Base-by-base conservation (phyloP, 179 eudicot species). In the Gypsophila paniculata region DNA sequence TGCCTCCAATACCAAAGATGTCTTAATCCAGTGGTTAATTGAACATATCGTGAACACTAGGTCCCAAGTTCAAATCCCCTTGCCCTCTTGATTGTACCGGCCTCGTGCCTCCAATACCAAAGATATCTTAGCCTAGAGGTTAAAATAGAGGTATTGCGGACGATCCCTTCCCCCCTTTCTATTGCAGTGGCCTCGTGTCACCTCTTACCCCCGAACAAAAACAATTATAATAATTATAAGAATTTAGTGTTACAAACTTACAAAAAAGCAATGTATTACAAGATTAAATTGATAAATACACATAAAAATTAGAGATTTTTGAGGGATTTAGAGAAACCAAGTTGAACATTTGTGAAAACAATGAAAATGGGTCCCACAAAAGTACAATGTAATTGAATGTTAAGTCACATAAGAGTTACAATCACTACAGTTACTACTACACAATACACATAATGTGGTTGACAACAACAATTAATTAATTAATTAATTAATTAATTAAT, bases 281-380 rank as follows among this genome's bases (percentile, higher is more conserved):
- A 44, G 48, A 26, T 6, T 13, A 23, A 75, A 65, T 58, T 74
- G n/a, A 51, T 48, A 74, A 29, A 29, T 68, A 71, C 64, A 75
- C 75, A 64, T 58, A 70, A 48, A 59, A 19, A 34, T 69, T 52
- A 76, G 49, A 22, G 42, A 62, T 48, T 61, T 46, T 72, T 75
- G 70, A 70, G 75, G 65, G 67, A 73, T 77, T 79, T 61, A 23
- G 64, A 66, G 65, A 29, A 1, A 72, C 76, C 81, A 65, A 71
- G 22, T 52, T 65, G 69, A 25, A 61, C 86, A 84, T 80, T 84
- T 87, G 75, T 34, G 70, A 46, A 46, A 46, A 46, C 12, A 46
- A 46, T 46, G 52, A 0, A 46, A 46, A 46, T 46, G 52, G 52
- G 15, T 42, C 52, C 52, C 44, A 39, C 44, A 5, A 39, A 5